Evolutionary conservation across 345 rosid species (phyloP).

Genomic region (Linum tenue): DNA sequence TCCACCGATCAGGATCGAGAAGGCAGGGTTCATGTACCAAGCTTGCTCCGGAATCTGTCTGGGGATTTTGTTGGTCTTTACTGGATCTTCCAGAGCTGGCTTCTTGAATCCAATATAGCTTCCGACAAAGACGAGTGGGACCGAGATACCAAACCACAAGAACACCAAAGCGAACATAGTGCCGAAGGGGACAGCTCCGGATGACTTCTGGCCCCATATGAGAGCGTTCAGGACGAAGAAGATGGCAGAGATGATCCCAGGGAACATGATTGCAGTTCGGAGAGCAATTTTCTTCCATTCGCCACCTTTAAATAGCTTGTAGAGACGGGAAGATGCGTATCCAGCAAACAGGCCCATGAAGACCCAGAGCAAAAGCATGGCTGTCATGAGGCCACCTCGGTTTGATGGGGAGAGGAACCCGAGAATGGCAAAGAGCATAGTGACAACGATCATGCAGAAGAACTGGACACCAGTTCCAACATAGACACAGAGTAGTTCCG

Average conservation of each 20-base stretch:
- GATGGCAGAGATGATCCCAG: slow-evolving; percentile 50
- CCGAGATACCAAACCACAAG: slow-evolving; percentile 75
- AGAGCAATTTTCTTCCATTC: slow-evolving; percentile 70
- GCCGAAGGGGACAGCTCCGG: slow-evolving; percentile 80
- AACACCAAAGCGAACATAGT: slow-evolving; percentile 75
- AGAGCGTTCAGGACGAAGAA: slow-evolving; percentile 66
- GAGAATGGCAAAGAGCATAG: slow-evolving; percentile 64
- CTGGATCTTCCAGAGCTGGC: slow-evolving; percentile 63
- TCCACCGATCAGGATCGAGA: slow-evolving; percentile 69
- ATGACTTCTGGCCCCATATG: slow-evolving; percentile 80
- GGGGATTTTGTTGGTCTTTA: slow-evolving; percentile 75
- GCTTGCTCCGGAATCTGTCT: slow-evolving; percentile 80
- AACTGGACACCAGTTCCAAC: slow-evolving; percentile 77
- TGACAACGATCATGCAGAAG: slow-evolving; percentile 65
- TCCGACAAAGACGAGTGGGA: slow-evolving; percentile 64
- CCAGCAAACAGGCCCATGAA: slow-evolving; percentile 81
- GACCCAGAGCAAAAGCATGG: slow-evolving; percentile 75
- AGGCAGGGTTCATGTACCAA: slow-evolving; percentile 77
- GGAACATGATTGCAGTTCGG: slow-evolving; percentile 67
- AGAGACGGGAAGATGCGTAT: slow-evolving; percentile 49
- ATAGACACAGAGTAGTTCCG: slow-evolving; percentile 56
- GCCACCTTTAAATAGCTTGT: slow-evolving; percentile 70
- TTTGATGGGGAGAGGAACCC: slow-evolving; percentile 79
- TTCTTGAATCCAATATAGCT: slow-evolving; percentile 61
- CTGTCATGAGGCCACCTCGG: slow-evolving; percentile 83